Evolutionary conservation across 148 eudicot genomes (phyloP).

Genomic region (Suaeda aralocaspica): DNA sequence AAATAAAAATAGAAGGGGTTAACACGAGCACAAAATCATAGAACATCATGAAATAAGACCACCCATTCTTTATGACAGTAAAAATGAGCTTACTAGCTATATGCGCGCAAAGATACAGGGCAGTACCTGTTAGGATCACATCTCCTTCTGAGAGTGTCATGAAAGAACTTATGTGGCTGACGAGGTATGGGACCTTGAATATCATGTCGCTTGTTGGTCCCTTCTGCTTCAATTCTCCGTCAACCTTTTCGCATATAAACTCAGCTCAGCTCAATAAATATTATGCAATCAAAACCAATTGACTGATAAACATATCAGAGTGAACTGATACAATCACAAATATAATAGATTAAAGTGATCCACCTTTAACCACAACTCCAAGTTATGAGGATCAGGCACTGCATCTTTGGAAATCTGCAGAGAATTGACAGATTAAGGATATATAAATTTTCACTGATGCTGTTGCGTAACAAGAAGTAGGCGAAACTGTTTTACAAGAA

Average conservation of each 20-base stretch:
- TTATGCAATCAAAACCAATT: neutral
- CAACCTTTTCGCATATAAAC: constrained; percentile 48
- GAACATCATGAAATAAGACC: neutral
- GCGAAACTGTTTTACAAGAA: too few species aligned
- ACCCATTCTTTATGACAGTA: neutral
- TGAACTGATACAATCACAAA: neutral
- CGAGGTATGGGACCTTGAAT: constrained; percentile 79
- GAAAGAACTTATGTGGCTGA: constrained; percentile 92
- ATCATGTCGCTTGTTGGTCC: constrained; percentile 92
- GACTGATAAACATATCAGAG: too few species aligned
- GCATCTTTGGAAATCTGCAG: constrained; percentile 39
- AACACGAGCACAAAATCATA: too few species aligned
- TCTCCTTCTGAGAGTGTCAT: constrained; percentile 96
- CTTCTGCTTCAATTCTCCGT: constrained; percentile 84
- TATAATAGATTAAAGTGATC: neutral
- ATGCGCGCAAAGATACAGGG: neutral
- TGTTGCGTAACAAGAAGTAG: too few species aligned
- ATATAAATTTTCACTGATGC: too few species aligned
- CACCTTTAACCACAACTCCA: constrained; percentile 96
- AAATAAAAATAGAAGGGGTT: neutral
- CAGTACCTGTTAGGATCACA: constrained; percentile 88
- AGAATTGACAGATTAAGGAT: too few species aligned
- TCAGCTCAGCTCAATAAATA: neutral
- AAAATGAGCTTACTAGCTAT: neutral
- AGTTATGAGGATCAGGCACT: constrained; percentile 79